Percentiles rank a stretch among this genome's conserved stretches.
phyloP scores from a whole-genome alignment of 225 moss, liverwort and hornwort species.

The Physcomitrellopsis africana region DNA sequence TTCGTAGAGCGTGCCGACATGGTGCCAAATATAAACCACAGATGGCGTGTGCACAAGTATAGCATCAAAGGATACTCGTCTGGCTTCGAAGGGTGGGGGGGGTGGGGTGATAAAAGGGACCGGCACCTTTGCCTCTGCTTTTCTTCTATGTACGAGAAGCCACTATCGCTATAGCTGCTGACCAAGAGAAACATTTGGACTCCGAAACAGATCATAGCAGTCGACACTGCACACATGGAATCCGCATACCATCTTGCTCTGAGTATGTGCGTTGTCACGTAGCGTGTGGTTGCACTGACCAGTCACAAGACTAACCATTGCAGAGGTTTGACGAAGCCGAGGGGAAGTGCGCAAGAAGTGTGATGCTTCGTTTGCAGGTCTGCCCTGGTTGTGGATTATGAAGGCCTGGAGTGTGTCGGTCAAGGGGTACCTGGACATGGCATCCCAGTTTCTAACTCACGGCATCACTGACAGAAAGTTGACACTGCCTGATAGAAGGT shows the following conservation, averaged over 20 bases:
- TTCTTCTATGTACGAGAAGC: conserved; percentile 42
- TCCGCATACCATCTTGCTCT: neutral
- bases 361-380: neutral
- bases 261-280: neutral
- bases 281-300: neutral
- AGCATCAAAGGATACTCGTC: conserved; percentile 52
- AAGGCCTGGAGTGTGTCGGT: conserved; percentile 2
- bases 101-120: conserved; percentile 79
- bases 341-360: neutral
- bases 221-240: neutral
- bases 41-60: conserved; percentile 51
- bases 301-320: neutral
- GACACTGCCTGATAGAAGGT: neutral
- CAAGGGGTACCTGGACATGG: conserved; percentile 8
- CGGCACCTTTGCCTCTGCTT: conserved; percentile 55
- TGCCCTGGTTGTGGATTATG: neutral
- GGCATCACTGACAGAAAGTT: neutral
- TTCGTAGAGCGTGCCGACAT: conserved; percentile 19
- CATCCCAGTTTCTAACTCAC: neutral
- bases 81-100: conserved; percentile 73
- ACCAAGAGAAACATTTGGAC: neutral
- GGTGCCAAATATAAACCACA: conserved; percentile 45
- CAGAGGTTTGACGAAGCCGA: neutral
- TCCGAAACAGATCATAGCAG: too few species aligned
- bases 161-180: conserved; percentile 23